A percentile compares a stretch with the other conserved stretches of the same genome.
These are phyloP conservation scores for Phytophthora pinifolia DNA, from an alignment of 352 stramenopile genomes.

Conservation along the genomic window DNA sequence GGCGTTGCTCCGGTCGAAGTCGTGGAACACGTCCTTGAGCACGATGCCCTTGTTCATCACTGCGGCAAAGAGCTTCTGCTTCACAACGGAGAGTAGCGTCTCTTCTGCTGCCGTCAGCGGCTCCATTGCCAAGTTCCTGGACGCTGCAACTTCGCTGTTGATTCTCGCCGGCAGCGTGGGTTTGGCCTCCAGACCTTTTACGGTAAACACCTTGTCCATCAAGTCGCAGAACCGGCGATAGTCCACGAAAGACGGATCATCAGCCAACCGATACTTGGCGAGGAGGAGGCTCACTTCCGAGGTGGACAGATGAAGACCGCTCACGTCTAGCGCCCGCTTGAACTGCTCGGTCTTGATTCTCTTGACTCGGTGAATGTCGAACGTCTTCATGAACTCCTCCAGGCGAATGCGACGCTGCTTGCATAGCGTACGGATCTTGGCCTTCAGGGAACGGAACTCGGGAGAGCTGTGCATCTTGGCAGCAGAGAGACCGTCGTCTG, in stretches of 20 bases:
- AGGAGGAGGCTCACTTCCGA: slow-evolving; percentile 60
- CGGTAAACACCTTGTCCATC: slow-evolving; percentile 83
- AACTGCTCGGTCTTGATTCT: slow-evolving; percentile 84
- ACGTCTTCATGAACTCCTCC: slow-evolving; percentile 90
- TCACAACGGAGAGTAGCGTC: slow-evolving; percentile 36
- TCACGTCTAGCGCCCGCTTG: slow-evolving; percentile 76
- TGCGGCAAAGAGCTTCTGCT: slow-evolving; percentile 56
- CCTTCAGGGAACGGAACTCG: slow-evolving; percentile 82
- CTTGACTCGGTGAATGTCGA: slow-evolving; percentile 83
- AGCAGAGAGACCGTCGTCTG: too few relatives aligned
- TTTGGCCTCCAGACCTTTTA: slow-evolving; percentile 76
- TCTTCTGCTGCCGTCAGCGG: slow-evolving; percentile 37
- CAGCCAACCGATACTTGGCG: slow-evolving; percentile 60
- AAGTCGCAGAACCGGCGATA: slow-evolving; percentile 84
- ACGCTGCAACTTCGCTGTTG: slow-evolving; percentile 25
- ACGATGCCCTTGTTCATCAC: slow-evolving; percentile 82
- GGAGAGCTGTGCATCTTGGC: slow-evolving; percentile 69
- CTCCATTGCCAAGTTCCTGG: slow-evolving; percentile 41
- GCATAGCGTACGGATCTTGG: slow-evolving; percentile 75
- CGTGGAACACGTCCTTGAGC: slow-evolving; percentile 87
- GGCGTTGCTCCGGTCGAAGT: slow-evolving; percentile 84
- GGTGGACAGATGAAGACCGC: slow-evolving; percentile 57
- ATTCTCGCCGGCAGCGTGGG: slow-evolving; percentile 34
- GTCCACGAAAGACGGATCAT: slow-evolving; percentile 68
- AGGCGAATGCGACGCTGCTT: slow-evolving; percentile 82